These are phyloP conservation scores for Saccharomyces hybrid DNA, from an alignment of 1,139 yeast genomes.

Conservation along the genomic window DNA sequence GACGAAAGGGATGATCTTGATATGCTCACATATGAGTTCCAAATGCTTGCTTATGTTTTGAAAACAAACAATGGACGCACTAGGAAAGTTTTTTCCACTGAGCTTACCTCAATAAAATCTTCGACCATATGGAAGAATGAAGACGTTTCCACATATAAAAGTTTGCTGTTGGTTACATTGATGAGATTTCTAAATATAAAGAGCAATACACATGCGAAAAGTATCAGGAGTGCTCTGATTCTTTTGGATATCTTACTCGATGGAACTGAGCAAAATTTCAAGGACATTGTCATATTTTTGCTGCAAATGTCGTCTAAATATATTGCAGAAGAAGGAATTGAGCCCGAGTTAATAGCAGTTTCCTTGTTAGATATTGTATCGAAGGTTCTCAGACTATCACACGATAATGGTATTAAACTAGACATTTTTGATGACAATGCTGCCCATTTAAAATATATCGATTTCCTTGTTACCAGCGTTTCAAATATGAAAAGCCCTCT, in stretches of 20 bases:
- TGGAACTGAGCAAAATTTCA: conserved; percentile 51
- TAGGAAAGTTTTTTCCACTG: conserved; percentile 44
- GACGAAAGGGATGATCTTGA: conserved; percentile 48
- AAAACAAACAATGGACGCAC: conserved; percentile 38
- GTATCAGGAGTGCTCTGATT: conserved; percentile 36
- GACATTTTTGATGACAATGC: conserved; percentile 30
- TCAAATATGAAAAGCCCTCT: conserved; percentile 27
- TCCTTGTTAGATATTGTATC: conserved; percentile 29
- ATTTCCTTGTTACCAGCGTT: conserved; percentile 30
- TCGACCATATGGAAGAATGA: conserved; percentile 34
- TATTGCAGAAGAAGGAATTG: conserved; percentile 20
- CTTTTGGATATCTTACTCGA: conserved; percentile 42
- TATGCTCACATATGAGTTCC: conserved; percentile 50
- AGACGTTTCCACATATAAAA: conserved; percentile 56
- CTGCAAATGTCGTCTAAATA: conserved; percentile 31
- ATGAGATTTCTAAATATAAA: conserved; percentile 38
- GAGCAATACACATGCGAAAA: conserved; percentile 28
- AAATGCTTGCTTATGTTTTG: conserved; percentile 45
- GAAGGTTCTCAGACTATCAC: conserved; percentile 28
- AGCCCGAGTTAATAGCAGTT: conserved; percentile 29
- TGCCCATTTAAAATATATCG: conserved; percentile 31
- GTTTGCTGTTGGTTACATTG: conserved; percentile 43
- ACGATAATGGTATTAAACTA: conserved; percentile 25
- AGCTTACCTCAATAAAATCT: conserved; percentile 45
- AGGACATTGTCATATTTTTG: conserved; percentile 33